A percentile compares a stretch with the other conserved stretches of the same genome.
These are phyloP conservation scores for Mucor saturninus DNA, from an alignment of 371 early-diverging fungal species.

Conservation along the genomic window DNA sequence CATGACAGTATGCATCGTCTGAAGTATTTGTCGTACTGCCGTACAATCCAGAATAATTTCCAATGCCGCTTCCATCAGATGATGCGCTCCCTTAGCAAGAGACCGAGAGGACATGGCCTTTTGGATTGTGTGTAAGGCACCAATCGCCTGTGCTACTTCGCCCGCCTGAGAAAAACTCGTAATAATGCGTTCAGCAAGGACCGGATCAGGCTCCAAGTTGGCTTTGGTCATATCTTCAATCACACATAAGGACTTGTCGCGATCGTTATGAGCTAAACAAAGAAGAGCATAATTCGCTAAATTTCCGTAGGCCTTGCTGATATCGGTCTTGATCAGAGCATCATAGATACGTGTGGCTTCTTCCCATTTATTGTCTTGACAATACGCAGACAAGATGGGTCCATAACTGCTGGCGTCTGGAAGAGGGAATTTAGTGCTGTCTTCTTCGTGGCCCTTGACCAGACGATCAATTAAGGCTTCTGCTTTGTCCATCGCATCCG, in stretches of 20 bases:
- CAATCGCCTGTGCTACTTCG: slow-evolving; percentile 31
- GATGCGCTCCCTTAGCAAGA: slow-evolving; percentile 26
- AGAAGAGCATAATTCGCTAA: slow-evolving; percentile 52
- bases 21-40: slow-evolving; percentile 9
- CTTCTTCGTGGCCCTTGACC: slow-evolving; percentile 16
- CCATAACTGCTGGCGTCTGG: slow-evolving; percentile 56
- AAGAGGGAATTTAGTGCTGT: slow-evolving; percentile 21
- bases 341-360: slow-evolving; percentile 39
- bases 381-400: slow-evolving; percentile 52
- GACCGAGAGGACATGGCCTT: slow-evolving; percentile 34
- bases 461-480: slow-evolving; percentile 34
- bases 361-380: slow-evolving; percentile 30
- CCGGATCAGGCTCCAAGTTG: slow-evolving; percentile 48
- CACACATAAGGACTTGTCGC: slow-evolving; percentile 28
- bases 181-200: slow-evolving; percentile 39
- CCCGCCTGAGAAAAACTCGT: slow-evolving; percentile 21
- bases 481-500: slow-evolving; percentile 36
- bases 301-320: slow-evolving; percentile 52
- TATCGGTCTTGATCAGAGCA: slow-evolving; percentile 40
- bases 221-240: slow-evolving; percentile 44
- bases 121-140: slow-evolving; percentile 32
- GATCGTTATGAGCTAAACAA: slow-evolving; percentile 34
- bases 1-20: slow-evolving; percentile 7
- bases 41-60: slow-evolving; percentile 11
- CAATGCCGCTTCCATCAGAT: slow-evolving; percentile 24